Evolutionary conservation across 345 rosid genomes (phyloP).

Genomic region (Bretschneidera sinensis): DNA sequence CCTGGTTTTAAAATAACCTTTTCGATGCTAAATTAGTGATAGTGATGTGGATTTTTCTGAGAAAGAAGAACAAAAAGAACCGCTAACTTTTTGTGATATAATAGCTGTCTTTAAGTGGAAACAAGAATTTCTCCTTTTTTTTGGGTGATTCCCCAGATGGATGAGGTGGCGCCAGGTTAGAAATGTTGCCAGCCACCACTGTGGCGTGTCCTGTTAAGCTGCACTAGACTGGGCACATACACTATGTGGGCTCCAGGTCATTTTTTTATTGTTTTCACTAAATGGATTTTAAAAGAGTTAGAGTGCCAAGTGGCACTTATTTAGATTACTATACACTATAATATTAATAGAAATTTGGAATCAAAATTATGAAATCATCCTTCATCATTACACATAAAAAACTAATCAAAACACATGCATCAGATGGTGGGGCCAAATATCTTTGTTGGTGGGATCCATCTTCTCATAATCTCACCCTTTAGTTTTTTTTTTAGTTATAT

Average conservation of each 20-base stretch:
- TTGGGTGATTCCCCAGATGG: constrained; percentile 24
- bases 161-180: constrained; percentile 47
- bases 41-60: constrained; percentile 17
- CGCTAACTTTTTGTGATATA: constrained; percentile 28
- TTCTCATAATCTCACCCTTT: background rate
- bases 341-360: no score
- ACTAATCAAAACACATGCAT: background rate
- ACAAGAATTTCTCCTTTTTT: constrained; percentile 20
- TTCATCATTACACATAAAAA: background rate
- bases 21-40: background rate
- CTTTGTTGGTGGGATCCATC: background rate
- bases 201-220: background rate
- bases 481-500: no score
- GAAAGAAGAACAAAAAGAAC: constrained; percentile 39
- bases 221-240: no score
- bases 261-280: constrained; percentile 7
- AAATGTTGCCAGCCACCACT: constrained; percentile 1
- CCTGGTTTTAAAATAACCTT: background rate
- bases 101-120: constrained; percentile 37
- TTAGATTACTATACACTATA: no score
- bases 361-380: background rate
- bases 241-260: constrained; percentile 8
- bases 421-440: background rate
- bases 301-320: no score
- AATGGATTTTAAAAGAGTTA: no score